Evolutionary conservation across 2,329 filamentous ascomycete genomes (phyloP).

Genomic region (Pseudogymnoascus sp.): DNA sequence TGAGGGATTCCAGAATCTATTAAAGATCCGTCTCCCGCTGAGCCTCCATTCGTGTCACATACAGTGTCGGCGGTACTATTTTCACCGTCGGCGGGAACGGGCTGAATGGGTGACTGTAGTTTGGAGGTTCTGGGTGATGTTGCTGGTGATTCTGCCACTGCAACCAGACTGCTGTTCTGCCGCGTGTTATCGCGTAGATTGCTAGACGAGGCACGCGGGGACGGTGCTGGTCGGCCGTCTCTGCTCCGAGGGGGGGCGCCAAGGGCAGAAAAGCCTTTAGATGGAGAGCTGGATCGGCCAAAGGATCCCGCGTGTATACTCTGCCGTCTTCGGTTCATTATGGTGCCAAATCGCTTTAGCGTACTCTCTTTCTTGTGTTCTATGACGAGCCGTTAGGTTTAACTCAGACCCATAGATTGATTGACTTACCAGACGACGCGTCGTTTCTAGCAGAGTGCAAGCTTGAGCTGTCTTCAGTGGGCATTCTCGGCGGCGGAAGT

Average conservation of each 20-base stretch:
- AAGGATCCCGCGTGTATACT: constrained; percentile 54
- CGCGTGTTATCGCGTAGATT: constrained; percentile 45
- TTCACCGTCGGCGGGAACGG: constrained; percentile 33
- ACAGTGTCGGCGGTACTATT: not conserved
- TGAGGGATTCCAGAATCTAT: constrained; percentile 42
- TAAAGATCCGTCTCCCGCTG: constrained; percentile 15
- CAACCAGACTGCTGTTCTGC: constrained; percentile 40
- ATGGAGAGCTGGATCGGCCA: constrained; percentile 44
- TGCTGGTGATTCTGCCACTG: constrained; percentile 49
- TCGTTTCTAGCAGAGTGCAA: constrained; percentile 16
- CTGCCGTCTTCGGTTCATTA: constrained; percentile 57
- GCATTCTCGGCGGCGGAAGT: constrained; percentile 16
- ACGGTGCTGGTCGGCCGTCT: constrained; percentile 41
- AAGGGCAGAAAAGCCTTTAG: constrained; percentile 45
- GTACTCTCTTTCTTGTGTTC: constrained; percentile 50
- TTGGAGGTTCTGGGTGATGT: constrained; percentile 21
- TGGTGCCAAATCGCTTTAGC: constrained; percentile 53
- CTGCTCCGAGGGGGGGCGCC: constrained; percentile 54
- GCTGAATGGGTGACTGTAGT: constrained; percentile 21
- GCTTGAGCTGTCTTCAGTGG: constrained; percentile 22
- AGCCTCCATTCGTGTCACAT: not conserved
- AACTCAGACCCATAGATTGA: constrained; percentile 20
- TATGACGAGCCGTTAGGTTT: constrained; percentile 22
- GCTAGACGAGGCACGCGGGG: constrained; percentile 49
- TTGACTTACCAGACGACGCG: constrained; percentile 19